phyloP scores from a whole-genome alignment of 768 basidiomycete species.

The Albatrellus ellisii region DNA sequence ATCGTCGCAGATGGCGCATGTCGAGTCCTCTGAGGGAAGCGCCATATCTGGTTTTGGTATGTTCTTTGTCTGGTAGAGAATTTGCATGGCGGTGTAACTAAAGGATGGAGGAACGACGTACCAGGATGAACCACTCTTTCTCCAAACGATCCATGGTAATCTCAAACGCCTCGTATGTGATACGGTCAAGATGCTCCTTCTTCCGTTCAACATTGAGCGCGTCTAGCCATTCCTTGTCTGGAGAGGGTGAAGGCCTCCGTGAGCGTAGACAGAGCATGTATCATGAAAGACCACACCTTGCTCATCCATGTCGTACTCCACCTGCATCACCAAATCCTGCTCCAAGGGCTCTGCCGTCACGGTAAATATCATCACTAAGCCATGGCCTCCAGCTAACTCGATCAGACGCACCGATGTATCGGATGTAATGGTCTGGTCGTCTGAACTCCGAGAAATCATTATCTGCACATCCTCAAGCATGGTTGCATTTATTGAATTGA shows the following conservation, averaged over 20 bases:
- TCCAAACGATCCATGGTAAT: constrained; percentile 95
- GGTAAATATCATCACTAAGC: not conserved
- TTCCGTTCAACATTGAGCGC: constrained; percentile 69
- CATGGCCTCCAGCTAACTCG: not conserved
- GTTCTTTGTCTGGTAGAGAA: constrained; percentile 61
- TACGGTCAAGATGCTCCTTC: constrained; percentile 54
- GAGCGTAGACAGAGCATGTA: not conserved
- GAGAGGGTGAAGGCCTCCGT: not conserved
- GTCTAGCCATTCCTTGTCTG: constrained; percentile 95
- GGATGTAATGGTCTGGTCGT: constrained; percentile 70
- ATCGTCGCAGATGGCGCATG: constrained; percentile 95
- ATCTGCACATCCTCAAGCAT: constrained; percentile 24
- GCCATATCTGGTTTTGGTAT: constrained; percentile 82
- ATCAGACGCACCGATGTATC: constrained; percentile 61
- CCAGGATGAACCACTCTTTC: constrained; percentile 98
- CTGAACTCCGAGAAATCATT: constrained; percentile 60
- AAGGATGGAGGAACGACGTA: constrained; percentile 24
- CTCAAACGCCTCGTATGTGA: constrained; percentile 84
- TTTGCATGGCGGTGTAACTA: not conserved
- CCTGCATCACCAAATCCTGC: constrained; percentile 79
- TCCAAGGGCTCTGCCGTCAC: constrained; percentile 72
- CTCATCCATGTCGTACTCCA: constrained; percentile 99
- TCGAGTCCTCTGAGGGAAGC: constrained; percentile 89
- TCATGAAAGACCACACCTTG: constrained; percentile 77
- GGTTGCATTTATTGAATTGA: not conserved